phyloP scores from a whole-genome alignment of 352 stramenopile genomes.

The Stephanocyclus meneghinianus region DNA sequence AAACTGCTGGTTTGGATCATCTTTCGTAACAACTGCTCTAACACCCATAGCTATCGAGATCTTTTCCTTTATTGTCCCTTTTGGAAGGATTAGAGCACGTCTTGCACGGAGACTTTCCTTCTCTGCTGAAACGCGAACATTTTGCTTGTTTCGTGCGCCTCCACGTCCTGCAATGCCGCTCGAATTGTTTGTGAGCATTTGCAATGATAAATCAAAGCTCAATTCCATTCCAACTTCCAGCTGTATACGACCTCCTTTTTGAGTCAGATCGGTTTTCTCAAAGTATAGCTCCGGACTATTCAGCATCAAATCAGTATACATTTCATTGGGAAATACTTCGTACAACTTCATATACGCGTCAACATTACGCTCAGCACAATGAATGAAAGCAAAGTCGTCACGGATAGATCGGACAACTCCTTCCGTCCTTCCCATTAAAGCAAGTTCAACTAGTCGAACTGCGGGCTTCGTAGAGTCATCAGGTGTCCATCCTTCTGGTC shows the following conservation, averaged over 20 bases:
- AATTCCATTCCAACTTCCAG: constrained; percentile 60
- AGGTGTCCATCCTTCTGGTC: constrained; percentile 6
- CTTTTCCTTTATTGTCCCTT: constrained; percentile 52
- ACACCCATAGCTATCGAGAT: constrained; percentile 46
- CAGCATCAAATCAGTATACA: constrained; percentile 58
- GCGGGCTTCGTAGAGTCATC: constrained; percentile 29
- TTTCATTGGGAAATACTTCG: constrained; percentile 66
- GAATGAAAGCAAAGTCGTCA: constrained; percentile 74
- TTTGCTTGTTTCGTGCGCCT: constrained; percentile 21
- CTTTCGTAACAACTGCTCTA: constrained; percentile 53
- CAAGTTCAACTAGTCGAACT: constrained; percentile 47
- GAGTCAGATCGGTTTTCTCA: background rate
- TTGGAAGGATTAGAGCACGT: constrained; percentile 60
- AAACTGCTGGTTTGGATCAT: constrained; percentile 62
- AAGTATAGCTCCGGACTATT: constrained; percentile 26
- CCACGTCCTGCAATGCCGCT: constrained; percentile 19
- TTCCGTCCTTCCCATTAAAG: constrained; percentile 62
- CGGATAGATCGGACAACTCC: constrained; percentile 68
- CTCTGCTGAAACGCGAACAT: constrained; percentile 18
- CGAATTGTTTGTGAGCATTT: constrained; percentile 29
- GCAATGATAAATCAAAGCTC: constrained; percentile 69
- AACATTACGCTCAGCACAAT: constrained; percentile 62
- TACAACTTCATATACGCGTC: constrained; percentile 73
- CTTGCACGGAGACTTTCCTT: constrained; percentile 70
- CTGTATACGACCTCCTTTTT: constrained; percentile 25